Percentiles rank a stretch among this genome's conserved stretches.
phyloP scores from a whole-genome alignment of 805 yeast species.

The Sugiyamaella chiloensis region DNA sequence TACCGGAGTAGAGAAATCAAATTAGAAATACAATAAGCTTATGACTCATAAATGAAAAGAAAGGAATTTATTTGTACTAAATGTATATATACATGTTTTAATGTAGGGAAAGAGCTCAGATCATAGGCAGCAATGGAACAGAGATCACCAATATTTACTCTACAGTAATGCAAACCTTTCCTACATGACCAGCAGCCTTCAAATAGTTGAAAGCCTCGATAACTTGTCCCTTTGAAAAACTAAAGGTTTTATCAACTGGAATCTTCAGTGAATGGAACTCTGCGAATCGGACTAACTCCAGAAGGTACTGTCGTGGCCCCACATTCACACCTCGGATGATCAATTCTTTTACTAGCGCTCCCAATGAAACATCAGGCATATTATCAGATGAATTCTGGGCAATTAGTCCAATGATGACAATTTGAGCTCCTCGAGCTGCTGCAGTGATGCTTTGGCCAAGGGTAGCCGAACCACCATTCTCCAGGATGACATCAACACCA shows the following conservation, averaged over 20 bases:
- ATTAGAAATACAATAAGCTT: background rate
- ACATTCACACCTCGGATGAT: slow-evolving; percentile 13
- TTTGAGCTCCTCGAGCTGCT: slow-evolving; percentile 7
- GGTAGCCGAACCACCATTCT: slow-evolving; percentile 17
- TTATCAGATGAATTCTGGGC: slow-evolving; percentile 7
- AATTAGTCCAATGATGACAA: slow-evolving; percentile 12
- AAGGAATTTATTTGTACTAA: too few relatives aligned
- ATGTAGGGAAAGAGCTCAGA: too few relatives aligned
- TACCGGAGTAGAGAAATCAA: too few relatives aligned
- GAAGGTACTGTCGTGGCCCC: slow-evolving; percentile 2
- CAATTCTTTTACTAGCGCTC: background rate
- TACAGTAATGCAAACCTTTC: slow-evolving; percentile 11
- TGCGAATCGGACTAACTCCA: slow-evolving; percentile 12
- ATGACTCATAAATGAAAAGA: too few relatives aligned
- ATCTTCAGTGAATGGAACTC: slow-evolving; percentile 3
- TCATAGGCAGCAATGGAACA: background rate
- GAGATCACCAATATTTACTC: background rate
- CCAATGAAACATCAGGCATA: slow-evolving; percentile 8
- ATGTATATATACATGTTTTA: too few relatives aligned
- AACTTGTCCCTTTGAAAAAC: slow-evolving; percentile 7
- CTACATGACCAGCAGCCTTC: slow-evolving; percentile 10
- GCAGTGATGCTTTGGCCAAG: slow-evolving; percentile 9
- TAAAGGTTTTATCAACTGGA: slow-evolving; percentile 12
- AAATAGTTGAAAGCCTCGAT: slow-evolving; percentile 13
- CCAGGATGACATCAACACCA: slow-evolving; percentile 16